Percentiles rank a stretch among this genome's conserved stretches.
Evolutionary conservation across 2,329 filamentous ascomycete genomes (phyloP).

Genomic region (Diaporthe capsici): DNA sequence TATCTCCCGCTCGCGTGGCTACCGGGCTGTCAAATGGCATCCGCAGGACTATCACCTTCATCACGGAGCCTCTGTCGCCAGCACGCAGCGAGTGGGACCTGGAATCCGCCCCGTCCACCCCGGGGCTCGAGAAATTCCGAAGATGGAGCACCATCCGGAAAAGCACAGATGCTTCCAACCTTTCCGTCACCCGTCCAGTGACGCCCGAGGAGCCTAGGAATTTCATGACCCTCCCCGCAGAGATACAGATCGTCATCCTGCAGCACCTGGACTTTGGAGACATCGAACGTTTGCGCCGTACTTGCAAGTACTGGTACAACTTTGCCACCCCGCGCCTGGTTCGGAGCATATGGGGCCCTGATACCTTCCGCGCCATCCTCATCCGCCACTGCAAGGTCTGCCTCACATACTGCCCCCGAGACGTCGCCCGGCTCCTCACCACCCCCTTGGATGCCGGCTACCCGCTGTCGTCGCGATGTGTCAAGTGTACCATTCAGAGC

Average conservation of each 20-base stretch:
- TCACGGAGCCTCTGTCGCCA: slow-evolving; percentile 36
- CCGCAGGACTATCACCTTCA: slow-evolving; percentile 30
- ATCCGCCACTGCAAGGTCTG: slow-evolving; percentile 57
- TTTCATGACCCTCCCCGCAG: slow-evolving; percentile 56
- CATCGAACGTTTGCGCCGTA: slow-evolving; percentile 58
- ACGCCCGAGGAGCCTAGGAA: slow-evolving; percentile 29
- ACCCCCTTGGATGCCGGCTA: slow-evolving; percentile 49
- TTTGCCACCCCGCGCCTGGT: slow-evolving; percentile 54
- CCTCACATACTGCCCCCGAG: slow-evolving; percentile 49
- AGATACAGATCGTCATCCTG: slow-evolving; percentile 59
- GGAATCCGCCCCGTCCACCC: slow-evolving; percentile 4
- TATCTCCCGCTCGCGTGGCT: slow-evolving; percentile 12
- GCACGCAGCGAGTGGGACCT: slow-evolving; percentile 33
- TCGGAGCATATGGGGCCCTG: slow-evolving; percentile 53
- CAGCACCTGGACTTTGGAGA: slow-evolving; percentile 58
- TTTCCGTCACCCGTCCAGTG: neutral
- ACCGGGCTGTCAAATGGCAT: slow-evolving; percentile 7
- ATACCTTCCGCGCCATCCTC: slow-evolving; percentile 43
- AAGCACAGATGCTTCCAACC: neutral
- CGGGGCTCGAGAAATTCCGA: slow-evolving; percentile 32
- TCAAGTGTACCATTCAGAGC: slow-evolving; percentile 54
- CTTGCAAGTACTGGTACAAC: slow-evolving; percentile 54
- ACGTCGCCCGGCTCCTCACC: slow-evolving; percentile 52
- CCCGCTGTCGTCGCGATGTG: slow-evolving; percentile 57
- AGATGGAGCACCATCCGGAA: slow-evolving; percentile 34